Evolutionary conservation across 2,329 filamentous ascomycete genomes (phyloP), one percentile per base, ranked within the genome.

Genomic region (Phyllosticta ampelicida): DNA sequence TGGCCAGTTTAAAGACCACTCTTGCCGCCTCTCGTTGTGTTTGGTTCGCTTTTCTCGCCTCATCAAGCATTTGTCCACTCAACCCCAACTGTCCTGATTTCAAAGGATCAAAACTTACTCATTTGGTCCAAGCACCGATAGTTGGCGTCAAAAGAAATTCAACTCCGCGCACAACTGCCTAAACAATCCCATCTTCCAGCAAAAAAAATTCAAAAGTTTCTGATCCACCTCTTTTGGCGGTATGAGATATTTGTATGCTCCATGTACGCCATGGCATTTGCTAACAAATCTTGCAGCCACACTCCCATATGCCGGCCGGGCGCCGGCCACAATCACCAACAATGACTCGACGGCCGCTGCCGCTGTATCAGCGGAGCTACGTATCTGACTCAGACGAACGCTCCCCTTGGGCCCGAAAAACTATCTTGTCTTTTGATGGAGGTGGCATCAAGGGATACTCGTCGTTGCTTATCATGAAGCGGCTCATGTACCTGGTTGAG

Each of bases 381-480:
- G 36, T 44, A 5, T 44, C 36, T 1, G 36, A 44, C 36, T 44
- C 36, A n/a, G 36, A 44, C 36, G 36, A 44, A 44, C 16, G 36
- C 5, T n/a, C 13, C 36, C 36, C 36, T 3, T 44, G 36, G 36
- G 36, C 36, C n/a, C 36, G 36, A 13, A 44, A 44, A 16, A 44
- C 36, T 1, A 44, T 44, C 16, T 19, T 23, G 51, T 23, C 29
- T 11, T 13, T 26, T 30, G 63, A 65, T 54, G 63, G 63, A 3
- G 63, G 63, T 29, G 63, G 63, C 5, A 52, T 65, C 19, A 60
- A 60, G n/a, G 62, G 62, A 1, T 63, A 62, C 53, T 60, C 60
- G 28, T 62, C 61, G 0, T 23, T 65, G 21, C 50, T 62, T 4
- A 60, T 65, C 5, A 9, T 63, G 29, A 54, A 61, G 21, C 50